Conservation (phyloP, 352 stramenopile genomes). For the Hyaloperonospora brassicae region DNA sequence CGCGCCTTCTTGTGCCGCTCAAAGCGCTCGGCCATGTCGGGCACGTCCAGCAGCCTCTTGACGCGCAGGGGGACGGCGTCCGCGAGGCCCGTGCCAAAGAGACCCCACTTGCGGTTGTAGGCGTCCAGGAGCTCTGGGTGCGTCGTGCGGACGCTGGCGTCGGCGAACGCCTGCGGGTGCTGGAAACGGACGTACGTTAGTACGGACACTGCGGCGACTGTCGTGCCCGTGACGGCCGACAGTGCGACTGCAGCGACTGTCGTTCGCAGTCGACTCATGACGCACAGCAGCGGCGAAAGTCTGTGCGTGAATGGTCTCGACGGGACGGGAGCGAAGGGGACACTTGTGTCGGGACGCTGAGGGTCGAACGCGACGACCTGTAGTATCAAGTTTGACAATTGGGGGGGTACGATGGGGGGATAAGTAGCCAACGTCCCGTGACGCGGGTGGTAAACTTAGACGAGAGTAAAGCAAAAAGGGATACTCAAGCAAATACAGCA, state of each 20-base stretch:
- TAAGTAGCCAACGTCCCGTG: too few species aligned
- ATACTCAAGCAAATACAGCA: neutral
- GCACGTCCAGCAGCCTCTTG: constrained; percentile 55
- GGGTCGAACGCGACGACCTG: too few species aligned
- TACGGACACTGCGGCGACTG: constrained; percentile 68
- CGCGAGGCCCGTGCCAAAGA: constrained; percentile 73
- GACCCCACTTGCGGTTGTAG: constrained; percentile 66
- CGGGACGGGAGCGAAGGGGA: too few species aligned
- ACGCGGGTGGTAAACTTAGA: too few species aligned
- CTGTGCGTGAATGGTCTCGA: too few species aligned
- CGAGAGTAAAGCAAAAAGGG: neutral
- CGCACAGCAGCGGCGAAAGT: too few species aligned
- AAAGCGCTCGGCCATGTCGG: constrained; percentile 60
- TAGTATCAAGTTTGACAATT: too few species aligned
- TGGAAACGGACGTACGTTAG: constrained; percentile 78
- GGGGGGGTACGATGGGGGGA: too few species aligned
- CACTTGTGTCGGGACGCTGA: too few species aligned
- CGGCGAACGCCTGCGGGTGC: constrained; percentile 75
- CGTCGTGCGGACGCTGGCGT: constrained; percentile 70
- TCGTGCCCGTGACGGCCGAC: constrained; percentile 76
- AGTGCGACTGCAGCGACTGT: constrained; percentile 54
- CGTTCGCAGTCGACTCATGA: constrained; percentile 33
- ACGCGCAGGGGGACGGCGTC: constrained; percentile 60
- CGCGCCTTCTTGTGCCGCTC: constrained; percentile 65
- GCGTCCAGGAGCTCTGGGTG: constrained; percentile 69